Base-by-base conservation (phyloP, 1,139 yeast species). In the Spathaspora jeffriesii region DNA sequence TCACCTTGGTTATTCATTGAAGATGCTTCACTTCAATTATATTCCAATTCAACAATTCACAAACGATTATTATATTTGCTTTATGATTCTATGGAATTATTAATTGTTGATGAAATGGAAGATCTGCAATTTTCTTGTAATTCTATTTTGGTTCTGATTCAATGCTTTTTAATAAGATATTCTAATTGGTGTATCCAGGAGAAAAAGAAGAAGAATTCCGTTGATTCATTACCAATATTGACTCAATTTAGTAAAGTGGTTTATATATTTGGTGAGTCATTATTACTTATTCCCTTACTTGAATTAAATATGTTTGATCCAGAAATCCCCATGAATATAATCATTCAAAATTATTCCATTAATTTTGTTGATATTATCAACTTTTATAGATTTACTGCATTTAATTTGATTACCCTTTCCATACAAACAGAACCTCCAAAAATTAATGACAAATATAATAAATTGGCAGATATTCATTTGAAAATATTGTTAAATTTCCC, bases 311-410 rank as follows among this genome's bases (percentile, higher is more conserved):
- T 54, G 11, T 49, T 62, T 14, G 46, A 54, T 28, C 68, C 71
- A 0, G 54, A 54, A 22, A 44, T 60, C 14, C 68, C 71, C 1
- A 45, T 65, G n/a, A 48, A 52, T 2, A 45, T 63, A 10, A 52
- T 65, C 13, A 50, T 57, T 25, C 13, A 13, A 9, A 38, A 38
- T n/a, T 47, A 52, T 6, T 40, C 50, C 4, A 52, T 62, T 14
- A 59, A 58, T 28, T 59, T 61, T 20, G 49, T 52, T 5, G 62
- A 60, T 22, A 46, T 70, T 25, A 56, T 65, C 9, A 53, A 61
- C 42, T 71, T 53, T 47, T 71, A 68, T 49, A 61, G 62, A 43
- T 72, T 59, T 48, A 52, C 63, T 5, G 73, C 72, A 3, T 70
- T 65, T 51, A 69, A 68, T 9, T 48, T 47, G 34, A 28, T 27